Percentiles rank a stretch among this genome's conserved stretches.
These are phyloP conservation scores for Amoeboradix gromovi DNA, from an alignment of 371 early-diverging fungal species.

Conservation along the genomic window DNA sequence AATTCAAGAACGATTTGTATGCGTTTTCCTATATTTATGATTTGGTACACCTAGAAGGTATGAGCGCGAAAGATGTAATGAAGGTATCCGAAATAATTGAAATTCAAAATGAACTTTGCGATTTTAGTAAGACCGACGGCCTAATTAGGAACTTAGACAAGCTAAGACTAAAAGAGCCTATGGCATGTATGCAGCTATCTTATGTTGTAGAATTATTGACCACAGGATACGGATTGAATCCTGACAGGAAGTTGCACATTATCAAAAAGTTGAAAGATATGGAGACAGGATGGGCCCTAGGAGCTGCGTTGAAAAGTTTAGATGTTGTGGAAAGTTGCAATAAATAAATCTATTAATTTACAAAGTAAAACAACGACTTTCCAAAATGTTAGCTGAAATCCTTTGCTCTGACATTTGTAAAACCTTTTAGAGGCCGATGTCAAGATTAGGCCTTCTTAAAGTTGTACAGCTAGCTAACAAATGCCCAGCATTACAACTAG, in stretches of 20 bases:
- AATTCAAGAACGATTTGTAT: slow-evolving; percentile 35
- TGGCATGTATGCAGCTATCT: slow-evolving; percentile 47
- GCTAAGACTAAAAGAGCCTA: neutral
- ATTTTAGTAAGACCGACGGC: neutral
- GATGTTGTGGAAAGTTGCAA: too few relatives aligned
- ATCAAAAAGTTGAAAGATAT: slow-evolving; percentile 64
- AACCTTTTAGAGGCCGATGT: too few relatives aligned
- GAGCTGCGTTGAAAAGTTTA: slow-evolving; percentile 36
- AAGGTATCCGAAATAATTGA: neutral
- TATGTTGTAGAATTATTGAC: slow-evolving; percentile 47
- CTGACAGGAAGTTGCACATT: slow-evolving; percentile 33
- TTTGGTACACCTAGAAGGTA: neutral
- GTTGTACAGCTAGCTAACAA: too few relatives aligned
- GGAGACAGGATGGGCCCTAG: slow-evolving; percentile 85
- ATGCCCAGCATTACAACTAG: too few relatives aligned
- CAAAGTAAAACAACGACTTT: too few relatives aligned
- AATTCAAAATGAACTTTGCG: neutral
- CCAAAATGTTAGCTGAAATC: too few relatives aligned
- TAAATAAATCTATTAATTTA: too few relatives aligned
- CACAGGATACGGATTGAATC: slow-evolving; percentile 47
- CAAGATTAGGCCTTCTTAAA: too few relatives aligned
- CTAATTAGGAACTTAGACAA: neutral
- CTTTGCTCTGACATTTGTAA: too few relatives aligned
- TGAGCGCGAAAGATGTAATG: neutral
- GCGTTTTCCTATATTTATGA: slow-evolving; percentile 87